A percentile compares a stretch with the other conserved stretches of the same genome.
Evolutionary conservation across 306 rosid genomes (phyloP).

Genomic region (Ormosia emarginata): DNA sequence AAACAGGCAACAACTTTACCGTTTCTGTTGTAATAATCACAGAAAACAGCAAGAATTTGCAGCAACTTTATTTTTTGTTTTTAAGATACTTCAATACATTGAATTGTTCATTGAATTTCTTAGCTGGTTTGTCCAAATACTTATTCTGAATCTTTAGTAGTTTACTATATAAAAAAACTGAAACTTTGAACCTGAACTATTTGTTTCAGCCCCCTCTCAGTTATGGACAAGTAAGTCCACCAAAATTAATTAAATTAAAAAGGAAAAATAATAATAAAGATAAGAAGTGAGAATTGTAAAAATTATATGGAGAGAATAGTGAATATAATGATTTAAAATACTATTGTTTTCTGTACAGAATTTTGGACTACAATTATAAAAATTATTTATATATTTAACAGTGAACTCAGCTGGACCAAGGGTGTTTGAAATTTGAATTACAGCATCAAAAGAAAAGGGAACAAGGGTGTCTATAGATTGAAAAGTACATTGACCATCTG

Average conservation of each 20-base stretch:
- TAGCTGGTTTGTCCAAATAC: constrained; percentile 6
- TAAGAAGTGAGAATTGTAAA: neutral
- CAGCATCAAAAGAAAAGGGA: neutral
- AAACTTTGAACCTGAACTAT: constrained; percentile 11
- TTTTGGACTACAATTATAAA: neutral
- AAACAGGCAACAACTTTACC: neutral
- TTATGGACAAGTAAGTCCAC: neutral
- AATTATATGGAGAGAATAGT: neutral
- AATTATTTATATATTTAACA: neutral
- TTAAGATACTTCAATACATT: constrained; percentile 21
- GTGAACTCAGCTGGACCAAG: neutral
- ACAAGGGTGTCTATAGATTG: neutral
- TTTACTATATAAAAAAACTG: neutral
- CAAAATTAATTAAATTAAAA: neutral
- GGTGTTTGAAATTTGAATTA: neutral
- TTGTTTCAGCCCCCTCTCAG: neutral
- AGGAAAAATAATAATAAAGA: neutral
- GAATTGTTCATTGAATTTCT: constrained; percentile 21
- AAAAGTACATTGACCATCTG: neutral
- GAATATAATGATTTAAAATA: neutral
- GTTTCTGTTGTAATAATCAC: neutral
- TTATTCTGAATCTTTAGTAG: neutral
- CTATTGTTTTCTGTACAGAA: neutral
- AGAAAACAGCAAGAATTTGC: constrained; percentile 14
- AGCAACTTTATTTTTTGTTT: neutral